Conservation (phyloP, 2,329 filamentous ascomycete genomes). For the Mycogone perniciosa region DNA sequence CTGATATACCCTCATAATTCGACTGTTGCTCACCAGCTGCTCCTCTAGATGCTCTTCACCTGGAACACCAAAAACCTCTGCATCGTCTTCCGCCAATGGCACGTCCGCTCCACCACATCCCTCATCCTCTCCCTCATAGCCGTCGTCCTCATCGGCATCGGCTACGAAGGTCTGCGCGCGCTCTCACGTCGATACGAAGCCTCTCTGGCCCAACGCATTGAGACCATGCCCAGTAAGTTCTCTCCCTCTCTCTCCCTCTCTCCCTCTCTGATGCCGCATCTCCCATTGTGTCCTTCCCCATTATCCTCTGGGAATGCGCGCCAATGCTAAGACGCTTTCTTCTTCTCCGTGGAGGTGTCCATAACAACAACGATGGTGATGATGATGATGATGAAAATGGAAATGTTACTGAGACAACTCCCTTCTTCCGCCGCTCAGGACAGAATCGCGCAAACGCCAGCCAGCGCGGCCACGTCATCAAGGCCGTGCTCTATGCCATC, state of each 20-base stretch:
- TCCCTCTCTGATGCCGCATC: conserved; percentile 2
- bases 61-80: conserved; percentile 92
- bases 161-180: conserved; percentile 84
- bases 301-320: conserved; percentile 9
- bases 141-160: conserved; percentile 77
- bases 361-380: conserved; percentile 2
- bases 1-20: neutral
- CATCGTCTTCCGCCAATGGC: conserved; percentile 92
- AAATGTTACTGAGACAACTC: conserved; percentile 54
- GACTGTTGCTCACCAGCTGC: neutral
- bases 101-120: conserved; percentile 64
- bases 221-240: conserved; percentile 48
- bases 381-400: conserved; percentile 5
- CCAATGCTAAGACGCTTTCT: conserved; percentile 26
- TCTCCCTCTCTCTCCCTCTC: neutral
- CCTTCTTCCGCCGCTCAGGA: conserved; percentile 65
- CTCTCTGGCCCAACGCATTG: conserved; percentile 40
- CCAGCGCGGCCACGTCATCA: conserved; percentile 67
- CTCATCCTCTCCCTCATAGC: conserved; percentile 77
- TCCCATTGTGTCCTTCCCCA: conserved; percentile 11
- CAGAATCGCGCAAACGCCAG: conserved; percentile 57
- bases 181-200: conserved; percentile 70
- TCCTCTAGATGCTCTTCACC: conserved; percentile 85
- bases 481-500: conserved; percentile 77
- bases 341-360: neutral